phyloP scores from a whole-genome alignment of 495 filamentous ascomycete genomes.

The Aspergillus campestris region DNA sequence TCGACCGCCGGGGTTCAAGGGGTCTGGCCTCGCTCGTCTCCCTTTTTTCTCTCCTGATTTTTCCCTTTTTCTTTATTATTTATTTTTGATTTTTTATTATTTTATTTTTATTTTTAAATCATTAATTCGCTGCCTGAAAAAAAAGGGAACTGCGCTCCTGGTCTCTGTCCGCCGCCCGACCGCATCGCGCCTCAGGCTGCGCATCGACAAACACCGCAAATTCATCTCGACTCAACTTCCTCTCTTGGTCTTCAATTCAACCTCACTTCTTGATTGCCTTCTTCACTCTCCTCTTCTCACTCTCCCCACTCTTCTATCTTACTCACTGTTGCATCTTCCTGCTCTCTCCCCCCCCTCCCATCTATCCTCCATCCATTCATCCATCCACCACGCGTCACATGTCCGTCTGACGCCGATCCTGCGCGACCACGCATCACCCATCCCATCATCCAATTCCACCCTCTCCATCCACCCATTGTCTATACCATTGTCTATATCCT shows the following conservation, averaged over 20 bases:
- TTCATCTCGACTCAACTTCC: too few species aligned
- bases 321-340: neutral
- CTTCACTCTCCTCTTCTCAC: neutral
- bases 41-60: neutral
- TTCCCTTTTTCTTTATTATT: neutral
- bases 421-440: too few species aligned
- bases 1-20: too few species aligned
- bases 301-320: too few species aligned
- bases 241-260: too few species aligned
- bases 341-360: too few species aligned
- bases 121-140: too few species aligned
- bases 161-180: neutral
- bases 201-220: too few species aligned
- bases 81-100: slow-evolving; percentile 1
- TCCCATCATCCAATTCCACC: neutral
- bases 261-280: neutral
- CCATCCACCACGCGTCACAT: too few species aligned
- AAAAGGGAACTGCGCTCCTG: too few species aligned
- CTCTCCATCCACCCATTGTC: slow-evolving; percentile 1
- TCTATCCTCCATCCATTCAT: too few species aligned
- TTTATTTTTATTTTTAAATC: neutral
- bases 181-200: neutral
- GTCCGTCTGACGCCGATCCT: too few species aligned
- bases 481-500: neutral
- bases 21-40: neutral